Percentiles rank a stretch among this genome's conserved stretches.
Conservation (phyloP, 441 rosid species). For the Melastoma candidum region DNA sequence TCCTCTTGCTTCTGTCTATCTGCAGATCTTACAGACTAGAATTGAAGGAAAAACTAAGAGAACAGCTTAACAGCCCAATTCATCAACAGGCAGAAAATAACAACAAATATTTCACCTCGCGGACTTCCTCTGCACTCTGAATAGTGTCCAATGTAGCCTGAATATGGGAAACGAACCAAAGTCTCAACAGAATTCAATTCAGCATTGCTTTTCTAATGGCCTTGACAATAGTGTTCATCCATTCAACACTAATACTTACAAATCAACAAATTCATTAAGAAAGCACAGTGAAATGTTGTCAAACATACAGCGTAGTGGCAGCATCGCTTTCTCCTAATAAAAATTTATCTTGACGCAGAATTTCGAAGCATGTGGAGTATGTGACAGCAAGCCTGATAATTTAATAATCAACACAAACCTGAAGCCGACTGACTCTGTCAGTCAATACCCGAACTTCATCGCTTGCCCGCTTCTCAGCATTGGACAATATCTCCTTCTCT, state of each 20-base stretch:
- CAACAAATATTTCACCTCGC: constrained; percentile 46
- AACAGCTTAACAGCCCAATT: constrained; percentile 2
- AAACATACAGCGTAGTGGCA: no score
- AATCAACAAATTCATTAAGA: no score
- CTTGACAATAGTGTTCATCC: no score
- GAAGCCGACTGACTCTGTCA: constrained; percentile 73
- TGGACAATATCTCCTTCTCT: constrained; percentile 72
- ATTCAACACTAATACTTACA: no score
- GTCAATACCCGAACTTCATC: constrained; percentile 86
- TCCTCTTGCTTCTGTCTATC: constrained; percentile 88
- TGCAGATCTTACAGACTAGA: constrained; percentile 72
- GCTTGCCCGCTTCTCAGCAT: constrained; percentile 87
- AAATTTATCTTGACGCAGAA: no score
- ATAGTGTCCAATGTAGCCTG: constrained; percentile 90
- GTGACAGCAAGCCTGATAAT: no score
- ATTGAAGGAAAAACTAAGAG: constrained; percentile 7
- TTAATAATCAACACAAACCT: constrained; percentile 29
- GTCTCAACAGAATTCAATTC: constrained; percentile 5
- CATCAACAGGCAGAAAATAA: neutral
- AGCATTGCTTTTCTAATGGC: no score
- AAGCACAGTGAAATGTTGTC: no score
- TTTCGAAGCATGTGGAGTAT: no score
- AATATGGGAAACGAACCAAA: constrained; percentile 6
- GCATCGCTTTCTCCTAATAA: no score
- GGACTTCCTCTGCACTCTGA: constrained; percentile 84